Base-by-base conservation (phyloP, 2,329 filamentous ascomycete species). In the Moelleriella libera region DNA sequence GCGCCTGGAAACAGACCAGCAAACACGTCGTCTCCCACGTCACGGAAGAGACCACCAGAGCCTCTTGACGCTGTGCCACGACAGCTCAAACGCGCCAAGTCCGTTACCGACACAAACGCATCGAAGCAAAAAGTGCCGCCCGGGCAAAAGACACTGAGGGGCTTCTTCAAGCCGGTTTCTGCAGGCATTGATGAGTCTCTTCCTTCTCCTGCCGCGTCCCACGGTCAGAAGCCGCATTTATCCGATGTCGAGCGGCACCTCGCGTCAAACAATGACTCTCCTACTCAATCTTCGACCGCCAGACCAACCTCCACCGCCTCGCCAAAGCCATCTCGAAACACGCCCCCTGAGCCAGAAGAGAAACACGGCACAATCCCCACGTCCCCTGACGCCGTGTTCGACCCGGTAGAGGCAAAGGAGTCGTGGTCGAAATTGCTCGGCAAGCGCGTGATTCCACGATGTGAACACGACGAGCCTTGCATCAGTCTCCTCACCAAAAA, bases 381-480 rank as follows among this genome's bases (percentile, higher is more conserved):
- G 9, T 45, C 52, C 29, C 52, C 59, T 3, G 69, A 65, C 7
- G 70, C 63, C 48, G 69, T 78, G 2, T 71, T 83, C 50, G 85
- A 89, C 54, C 82, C 83, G 0, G 78, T 88, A 45, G 72, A 77
- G 51, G 76, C 76, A 43, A 90, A 87, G 60, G 83, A 92, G 58
- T 83, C 83, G 28, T 97, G 92, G 92, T 82, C 80, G 5, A 88
- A 83, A 60, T 71, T 97, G 11, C 82, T 97, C 51, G 78, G 82
- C 12, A 88, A 83, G 61, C 81, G 84, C 48, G 68, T 78, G 1
- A 72, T 78, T 1, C 92, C 92, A 1, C 76, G 75, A 49, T 98
- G 92, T 60, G 88, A 96, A 44, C 92, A 98, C 59, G 72, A 80
- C 47, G 89, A 97, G 56, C 84, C 86, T 3, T 97, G 92, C 63